A percentile compares a stretch with the other conserved stretches of the same genome.
Conservation (phyloP, 1,139 yeast genomes). For the Yamadazyma friedrichii region DNA sequence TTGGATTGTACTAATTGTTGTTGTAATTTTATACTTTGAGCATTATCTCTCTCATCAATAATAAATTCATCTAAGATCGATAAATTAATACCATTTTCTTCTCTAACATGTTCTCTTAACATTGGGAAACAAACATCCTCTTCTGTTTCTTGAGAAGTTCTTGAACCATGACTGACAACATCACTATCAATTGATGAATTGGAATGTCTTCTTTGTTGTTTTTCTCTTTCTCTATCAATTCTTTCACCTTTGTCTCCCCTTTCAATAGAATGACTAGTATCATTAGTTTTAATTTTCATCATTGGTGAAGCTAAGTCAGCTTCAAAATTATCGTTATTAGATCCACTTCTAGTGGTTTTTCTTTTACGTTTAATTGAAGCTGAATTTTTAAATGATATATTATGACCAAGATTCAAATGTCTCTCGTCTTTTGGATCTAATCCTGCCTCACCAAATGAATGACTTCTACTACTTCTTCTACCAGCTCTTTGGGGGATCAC, state of each 20-base stretch:
- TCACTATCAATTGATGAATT: constrained; percentile 55
- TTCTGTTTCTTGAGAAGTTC: constrained; percentile 82
- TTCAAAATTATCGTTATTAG: constrained; percentile 21
- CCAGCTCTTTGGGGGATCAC: constrained; percentile 9
- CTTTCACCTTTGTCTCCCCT: not conserved
- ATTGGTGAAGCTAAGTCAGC: constrained; percentile 33
- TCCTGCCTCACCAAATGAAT: constrained; percentile 27
- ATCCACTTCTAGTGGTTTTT: constrained; percentile 18
- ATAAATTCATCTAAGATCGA: constrained; percentile 78
- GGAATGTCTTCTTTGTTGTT: constrained; percentile 23
- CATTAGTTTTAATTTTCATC: constrained; percentile 33
- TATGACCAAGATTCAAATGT: constrained; percentile 10
- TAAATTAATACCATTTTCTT: constrained; percentile 73
- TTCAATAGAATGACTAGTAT: constrained; percentile 21
- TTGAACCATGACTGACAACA: constrained; percentile 67
- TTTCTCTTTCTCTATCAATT: constrained; percentile 22
- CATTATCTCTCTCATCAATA: constrained; percentile 45
- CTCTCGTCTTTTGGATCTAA: constrained; percentile 19
- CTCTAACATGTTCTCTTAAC: constrained; percentile 67
- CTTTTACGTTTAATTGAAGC: constrained; percentile 11
- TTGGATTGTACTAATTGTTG: constrained; percentile 24
- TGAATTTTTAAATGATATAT: constrained; percentile 7
- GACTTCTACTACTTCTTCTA: constrained; percentile 25
- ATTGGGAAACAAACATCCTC: constrained; percentile 98
- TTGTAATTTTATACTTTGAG: constrained; percentile 25